These are phyloP conservation scores for Austroboletus eburneus DNA, from an alignment of 768 basidiomycete genomes.

Conservation along the genomic window DNA sequence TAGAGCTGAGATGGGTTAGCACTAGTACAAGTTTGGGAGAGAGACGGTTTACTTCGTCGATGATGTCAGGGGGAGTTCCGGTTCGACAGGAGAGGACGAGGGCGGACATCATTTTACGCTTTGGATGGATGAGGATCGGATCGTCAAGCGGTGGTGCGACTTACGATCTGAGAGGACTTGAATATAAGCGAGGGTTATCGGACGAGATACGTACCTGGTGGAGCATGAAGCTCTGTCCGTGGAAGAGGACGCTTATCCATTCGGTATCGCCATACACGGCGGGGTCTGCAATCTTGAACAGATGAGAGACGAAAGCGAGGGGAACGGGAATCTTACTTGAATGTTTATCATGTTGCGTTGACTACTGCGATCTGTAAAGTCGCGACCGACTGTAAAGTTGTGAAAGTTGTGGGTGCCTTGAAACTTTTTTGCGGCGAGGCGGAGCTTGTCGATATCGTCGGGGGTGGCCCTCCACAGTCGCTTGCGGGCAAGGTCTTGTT, in stretches of 20 bases:
- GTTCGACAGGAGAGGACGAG: slow-evolving; percentile 80
- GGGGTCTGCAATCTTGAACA: slow-evolving; percentile 73
- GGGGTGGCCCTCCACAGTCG: slow-evolving; percentile 62
- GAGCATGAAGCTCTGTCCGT: slow-evolving; percentile 98
- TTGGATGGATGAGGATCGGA: too few species aligned
- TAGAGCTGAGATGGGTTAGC: slow-evolving; percentile 48
- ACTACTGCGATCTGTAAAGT: slow-evolving; percentile 77
- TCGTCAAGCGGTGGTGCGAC: slow-evolving; percentile 14
- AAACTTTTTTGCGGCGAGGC: slow-evolving; percentile 57
- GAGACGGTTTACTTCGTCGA: slow-evolving; percentile 55
- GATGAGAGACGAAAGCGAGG: not conserved
- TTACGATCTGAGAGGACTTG: slow-evolving; percentile 28
- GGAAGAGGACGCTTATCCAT: slow-evolving; percentile 90
- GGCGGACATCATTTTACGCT: slow-evolving; percentile 97
- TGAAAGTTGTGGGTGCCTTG: slow-evolving; percentile 96
- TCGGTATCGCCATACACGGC: slow-evolving; percentile 86
- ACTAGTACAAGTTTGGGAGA: not conserved
- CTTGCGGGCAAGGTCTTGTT: slow-evolving; percentile 63
- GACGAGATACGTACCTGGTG: slow-evolving; percentile 71
- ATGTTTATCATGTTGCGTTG: slow-evolving; percentile 86
- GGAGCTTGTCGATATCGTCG: slow-evolving; percentile 53
- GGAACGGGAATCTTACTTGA: slow-evolving; percentile 44
- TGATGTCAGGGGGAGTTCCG: slow-evolving; percentile 64
- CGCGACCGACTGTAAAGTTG: slow-evolving; percentile 90
- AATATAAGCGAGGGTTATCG: slow-evolving; percentile 1